Conservation (phyloP, 2,329 filamentous ascomycete species). For the Peltaster fructicola region DNA sequence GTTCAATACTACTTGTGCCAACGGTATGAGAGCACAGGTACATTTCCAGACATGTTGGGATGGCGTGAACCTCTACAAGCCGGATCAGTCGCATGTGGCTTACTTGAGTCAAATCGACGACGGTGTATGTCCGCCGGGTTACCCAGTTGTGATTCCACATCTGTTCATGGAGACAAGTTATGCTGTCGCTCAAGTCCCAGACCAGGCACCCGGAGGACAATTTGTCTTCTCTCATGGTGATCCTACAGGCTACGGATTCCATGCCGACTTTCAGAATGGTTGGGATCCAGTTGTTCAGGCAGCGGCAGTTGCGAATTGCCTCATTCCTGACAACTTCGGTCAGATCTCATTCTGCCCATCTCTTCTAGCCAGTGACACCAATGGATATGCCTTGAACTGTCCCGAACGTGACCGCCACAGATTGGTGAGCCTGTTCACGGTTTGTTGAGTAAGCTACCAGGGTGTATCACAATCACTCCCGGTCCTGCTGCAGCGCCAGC, state of each 20-base stretch:
- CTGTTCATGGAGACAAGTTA: slow-evolving; percentile 26
- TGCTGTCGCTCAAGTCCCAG: slow-evolving; percentile 17
- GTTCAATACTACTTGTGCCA: slow-evolving; percentile 16
- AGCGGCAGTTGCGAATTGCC: slow-evolving; percentile 20
- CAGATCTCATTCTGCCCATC: slow-evolving; percentile 19
- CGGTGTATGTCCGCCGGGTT: slow-evolving; percentile 24
- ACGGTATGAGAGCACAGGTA: slow-evolving; percentile 21
- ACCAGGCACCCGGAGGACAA: slow-evolving; percentile 17
- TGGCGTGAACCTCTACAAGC: slow-evolving; percentile 19
- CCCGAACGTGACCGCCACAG: slow-evolving; percentile 14
- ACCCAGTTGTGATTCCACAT: slow-evolving; percentile 21
- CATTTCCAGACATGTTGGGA: slow-evolving; percentile 23
- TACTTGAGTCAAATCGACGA: slow-evolving; percentile 23
- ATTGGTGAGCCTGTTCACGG: slow-evolving; percentile 16
- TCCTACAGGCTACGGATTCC: slow-evolving; percentile 34
- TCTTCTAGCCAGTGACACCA: slow-evolving; percentile 15
- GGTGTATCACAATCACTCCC: slow-evolving; percentile 17
- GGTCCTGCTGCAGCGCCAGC: slow-evolving; percentile 15
- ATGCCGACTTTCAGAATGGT: slow-evolving; percentile 37
- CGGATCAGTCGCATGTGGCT: slow-evolving; percentile 25
- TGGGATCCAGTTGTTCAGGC: slow-evolving; percentile 26
- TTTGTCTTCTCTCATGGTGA: slow-evolving; percentile 33
- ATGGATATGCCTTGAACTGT: slow-evolving; percentile 13
- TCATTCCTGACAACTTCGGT: slow-evolving; percentile 19
- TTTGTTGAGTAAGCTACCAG: slow-evolving; percentile 16